Evolutionary conservation across 331 rosid species (phyloP).

Genomic region (Dryas integrifolia): DNA sequence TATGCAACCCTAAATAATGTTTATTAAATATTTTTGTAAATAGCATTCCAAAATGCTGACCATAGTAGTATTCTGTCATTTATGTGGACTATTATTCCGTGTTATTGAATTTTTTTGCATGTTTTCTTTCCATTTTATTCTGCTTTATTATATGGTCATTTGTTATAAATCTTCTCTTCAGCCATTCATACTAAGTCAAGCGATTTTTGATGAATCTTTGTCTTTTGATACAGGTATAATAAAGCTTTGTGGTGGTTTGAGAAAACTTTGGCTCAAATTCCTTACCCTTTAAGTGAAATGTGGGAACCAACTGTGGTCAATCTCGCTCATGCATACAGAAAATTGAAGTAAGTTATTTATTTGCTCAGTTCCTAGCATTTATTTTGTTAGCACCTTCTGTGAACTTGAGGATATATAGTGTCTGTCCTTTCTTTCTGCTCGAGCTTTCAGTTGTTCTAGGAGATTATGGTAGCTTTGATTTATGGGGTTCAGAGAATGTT

Average conservation of each 20-base stretch:
- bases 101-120: background rate
- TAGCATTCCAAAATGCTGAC: background rate
- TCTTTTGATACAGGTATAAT: constrained; percentile 56
- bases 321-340: constrained; percentile 89
- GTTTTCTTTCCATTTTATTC: background rate
- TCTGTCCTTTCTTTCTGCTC: background rate
- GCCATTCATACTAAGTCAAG: background rate
- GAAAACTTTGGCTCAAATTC: constrained; percentile 76
- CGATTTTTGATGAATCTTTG: constrained; percentile 9
- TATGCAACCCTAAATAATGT: background rate
- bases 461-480: background rate
- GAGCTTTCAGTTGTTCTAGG: background rate
- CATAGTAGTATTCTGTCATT: background rate
- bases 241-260: constrained; percentile 89
- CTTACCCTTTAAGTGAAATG: constrained; percentile 74
- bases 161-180: background rate
- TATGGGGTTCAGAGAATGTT: constrained; percentile 4
- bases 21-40: background rate
- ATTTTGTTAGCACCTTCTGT: background rate
- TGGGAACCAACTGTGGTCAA: constrained; percentile 97
- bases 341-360: constrained; percentile 62
- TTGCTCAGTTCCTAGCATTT: background rate
- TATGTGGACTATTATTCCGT: background rate
- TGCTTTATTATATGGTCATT: background rate
- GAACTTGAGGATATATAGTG: background rate